Evolutionary conservation across 169 alveolate genomes (phyloP).

Genomic region (Plasmodium gaboni): DNA sequence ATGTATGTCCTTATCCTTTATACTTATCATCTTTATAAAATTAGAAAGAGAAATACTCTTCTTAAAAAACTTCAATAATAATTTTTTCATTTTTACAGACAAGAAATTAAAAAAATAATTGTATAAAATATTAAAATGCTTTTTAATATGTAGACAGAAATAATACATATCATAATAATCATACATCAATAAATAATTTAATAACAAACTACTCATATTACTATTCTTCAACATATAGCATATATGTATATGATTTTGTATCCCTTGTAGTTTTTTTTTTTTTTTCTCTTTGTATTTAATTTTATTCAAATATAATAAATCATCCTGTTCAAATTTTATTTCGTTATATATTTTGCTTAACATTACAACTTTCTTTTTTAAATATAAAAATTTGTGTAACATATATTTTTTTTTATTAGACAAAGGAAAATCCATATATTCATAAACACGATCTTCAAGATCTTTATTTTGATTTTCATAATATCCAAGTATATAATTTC

Average conservation of each 20-base stretch:
- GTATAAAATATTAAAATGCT: constrained; percentile 22
- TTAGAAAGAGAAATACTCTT: neutral
- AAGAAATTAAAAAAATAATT: constrained; percentile 48
- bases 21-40: neutral
- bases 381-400: neutral
- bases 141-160: constrained; percentile 31
- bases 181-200: constrained; percentile 27
- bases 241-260: neutral
- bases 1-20: constrained; percentile 11
- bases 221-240: constrained; percentile 17
- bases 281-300: neutral
- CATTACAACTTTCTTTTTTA: neutral
- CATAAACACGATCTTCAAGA: neutral
- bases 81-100: constrained; percentile 51
- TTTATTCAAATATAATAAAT: too few species aligned
- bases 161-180: constrained; percentile 16
- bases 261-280: constrained; percentile 1
- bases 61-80: constrained; percentile 29
- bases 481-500: neutral
- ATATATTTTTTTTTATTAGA: neutral
- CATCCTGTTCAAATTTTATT: neutral
- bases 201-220: constrained; percentile 27
- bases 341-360: constrained; percentile 17
- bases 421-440: neutral
- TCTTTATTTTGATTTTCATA: too few species aligned